Percentiles rank a stretch among this genome's conserved stretches.
These are phyloP conservation scores for Lepidopterella palustris DNA, from an alignment of 495 filamentous ascomycete genomes.

Conservation along the genomic window DNA sequence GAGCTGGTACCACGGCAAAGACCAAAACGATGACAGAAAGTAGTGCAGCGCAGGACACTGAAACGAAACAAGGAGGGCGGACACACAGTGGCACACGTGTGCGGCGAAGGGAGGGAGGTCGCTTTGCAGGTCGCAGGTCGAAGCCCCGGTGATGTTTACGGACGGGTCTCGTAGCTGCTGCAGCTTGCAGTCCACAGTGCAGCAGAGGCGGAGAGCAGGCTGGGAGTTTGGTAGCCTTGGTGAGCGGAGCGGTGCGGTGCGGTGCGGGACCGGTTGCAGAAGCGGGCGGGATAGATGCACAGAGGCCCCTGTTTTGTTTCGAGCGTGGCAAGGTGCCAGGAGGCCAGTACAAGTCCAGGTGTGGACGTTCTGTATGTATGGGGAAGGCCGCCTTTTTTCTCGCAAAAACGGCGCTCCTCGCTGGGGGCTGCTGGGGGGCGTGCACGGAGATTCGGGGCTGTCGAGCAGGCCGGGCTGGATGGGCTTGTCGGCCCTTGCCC, in stretches of 20 bases:
- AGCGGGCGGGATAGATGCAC: slow-evolving; percentile 2
- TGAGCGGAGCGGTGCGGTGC: not conserved
- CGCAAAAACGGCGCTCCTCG: not conserved
- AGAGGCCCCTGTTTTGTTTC: slow-evolving; percentile 8
- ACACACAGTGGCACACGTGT: not conserved
- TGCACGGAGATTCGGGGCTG: not conserved
- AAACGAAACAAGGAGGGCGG: slow-evolving; percentile 8
- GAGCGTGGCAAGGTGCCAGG: slow-evolving; percentile 10
- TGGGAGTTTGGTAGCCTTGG: not conserved
- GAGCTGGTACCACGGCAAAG: slow-evolving; percentile 10
- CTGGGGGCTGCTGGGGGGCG: too few species aligned
- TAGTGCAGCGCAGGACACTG: slow-evolving; percentile 1
- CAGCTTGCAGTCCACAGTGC: too few species aligned
- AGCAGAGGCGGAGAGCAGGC: not conserved
- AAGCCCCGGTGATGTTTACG: too few species aligned
- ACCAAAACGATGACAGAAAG: not conserved
- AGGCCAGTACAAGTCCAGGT: too few species aligned
- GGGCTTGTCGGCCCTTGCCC: not conserved
- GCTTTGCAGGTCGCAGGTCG: too few species aligned
- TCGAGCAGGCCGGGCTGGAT: not conserved
- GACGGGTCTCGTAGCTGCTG: too few species aligned
- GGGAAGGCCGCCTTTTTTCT: not conserved
- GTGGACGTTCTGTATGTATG: too few species aligned
- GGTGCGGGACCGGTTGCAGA: slow-evolving; percentile 4
- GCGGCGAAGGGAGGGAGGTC: slow-evolving; percentile 10